Conservation (phyloP, 495 filamentous ascomycete genomes). For the Trichoderma orchidacearum region DNA sequence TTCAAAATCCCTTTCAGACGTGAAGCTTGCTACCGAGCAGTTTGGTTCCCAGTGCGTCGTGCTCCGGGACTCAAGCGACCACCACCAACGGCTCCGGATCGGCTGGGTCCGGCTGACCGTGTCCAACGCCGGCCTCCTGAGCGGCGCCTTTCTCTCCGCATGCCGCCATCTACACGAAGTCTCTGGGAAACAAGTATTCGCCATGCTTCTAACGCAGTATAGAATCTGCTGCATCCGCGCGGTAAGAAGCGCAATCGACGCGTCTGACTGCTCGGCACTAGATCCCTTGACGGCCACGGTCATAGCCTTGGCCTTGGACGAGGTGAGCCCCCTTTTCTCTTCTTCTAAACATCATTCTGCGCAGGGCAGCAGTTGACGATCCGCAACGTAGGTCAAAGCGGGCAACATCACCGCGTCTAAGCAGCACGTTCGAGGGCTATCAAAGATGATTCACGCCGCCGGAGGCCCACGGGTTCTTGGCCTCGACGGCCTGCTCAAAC, state of each 20-base stretch:
- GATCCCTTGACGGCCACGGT: not conserved
- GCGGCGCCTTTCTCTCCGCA: not conserved
- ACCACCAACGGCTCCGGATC: not conserved
- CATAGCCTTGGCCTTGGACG: not conserved
- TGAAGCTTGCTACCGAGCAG: conserved; percentile 3
- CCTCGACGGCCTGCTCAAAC: not conserved
- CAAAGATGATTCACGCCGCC: not conserved
- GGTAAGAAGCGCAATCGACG: not conserved
- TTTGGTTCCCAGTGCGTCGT: not conserved
- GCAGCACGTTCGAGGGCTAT: not conserved
- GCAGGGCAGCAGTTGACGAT: too few relatives aligned
- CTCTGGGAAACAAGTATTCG: not conserved
- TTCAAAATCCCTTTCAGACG: not conserved
- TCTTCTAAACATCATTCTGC: too few relatives aligned
- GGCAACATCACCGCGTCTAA: not conserved
- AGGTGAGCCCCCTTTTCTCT: not conserved
- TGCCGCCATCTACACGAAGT: not conserved
- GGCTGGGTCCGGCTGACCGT: not conserved
- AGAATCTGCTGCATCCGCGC: not conserved
- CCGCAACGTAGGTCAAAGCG: not conserved
- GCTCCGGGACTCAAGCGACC: not conserved
- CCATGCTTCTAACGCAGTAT: not conserved
- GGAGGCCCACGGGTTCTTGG: not conserved
- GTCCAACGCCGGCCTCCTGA: not conserved
- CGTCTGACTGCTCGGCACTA: not conserved